These are phyloP conservation scores for Kuraishia cidri DNA, from an alignment of 805 yeast genomes.

Conservation along the genomic window DNA sequence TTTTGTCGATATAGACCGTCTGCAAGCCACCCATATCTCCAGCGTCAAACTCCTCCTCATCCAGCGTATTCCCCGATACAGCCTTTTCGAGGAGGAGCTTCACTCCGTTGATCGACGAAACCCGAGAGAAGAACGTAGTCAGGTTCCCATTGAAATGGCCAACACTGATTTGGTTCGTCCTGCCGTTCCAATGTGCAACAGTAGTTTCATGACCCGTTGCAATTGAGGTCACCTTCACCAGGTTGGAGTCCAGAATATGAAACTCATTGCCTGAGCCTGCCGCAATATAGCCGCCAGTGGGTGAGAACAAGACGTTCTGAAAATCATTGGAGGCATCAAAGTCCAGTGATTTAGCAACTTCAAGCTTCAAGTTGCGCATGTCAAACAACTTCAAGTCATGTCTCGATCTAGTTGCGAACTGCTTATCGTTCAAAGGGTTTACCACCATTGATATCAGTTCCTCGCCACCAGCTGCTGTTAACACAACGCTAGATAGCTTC, in stretches of 20 bases:
- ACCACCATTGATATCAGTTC: too few relatives aligned
- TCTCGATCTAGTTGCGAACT: too few relatives aligned
- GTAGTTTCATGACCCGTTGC: conserved; percentile 7
- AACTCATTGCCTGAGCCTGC: conserved; percentile 3
- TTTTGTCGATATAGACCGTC: background rate
- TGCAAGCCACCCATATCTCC: conserved; percentile 1
- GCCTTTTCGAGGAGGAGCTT: conserved; percentile 7
- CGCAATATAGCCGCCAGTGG: conserved; percentile 3
- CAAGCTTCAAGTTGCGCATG: too few relatives aligned
- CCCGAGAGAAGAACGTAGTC: conserved; percentile 10
- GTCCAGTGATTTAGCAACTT: too few relatives aligned
- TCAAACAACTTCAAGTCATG: too few relatives aligned
- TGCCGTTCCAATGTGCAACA: conserved; percentile 11
- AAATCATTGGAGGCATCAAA: conserved; percentile 4
- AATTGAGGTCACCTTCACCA: too few relatives aligned
- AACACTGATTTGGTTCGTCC: conserved; percentile 13
- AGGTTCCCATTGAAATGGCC: conserved; percentile 9
- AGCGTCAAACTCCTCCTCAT: too few relatives aligned
- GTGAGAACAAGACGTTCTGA: conserved; percentile 6
- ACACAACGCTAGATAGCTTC: too few relatives aligned
- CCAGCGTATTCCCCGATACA: background rate
- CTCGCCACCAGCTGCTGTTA: too few relatives aligned
- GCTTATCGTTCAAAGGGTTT: too few relatives aligned
- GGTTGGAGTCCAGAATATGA: conserved; percentile 9
- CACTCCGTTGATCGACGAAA: conserved; percentile 11